phyloP scores from a whole-genome alignment of 345 rosid genomes.

The Aurinia saxatilis region DNA sequence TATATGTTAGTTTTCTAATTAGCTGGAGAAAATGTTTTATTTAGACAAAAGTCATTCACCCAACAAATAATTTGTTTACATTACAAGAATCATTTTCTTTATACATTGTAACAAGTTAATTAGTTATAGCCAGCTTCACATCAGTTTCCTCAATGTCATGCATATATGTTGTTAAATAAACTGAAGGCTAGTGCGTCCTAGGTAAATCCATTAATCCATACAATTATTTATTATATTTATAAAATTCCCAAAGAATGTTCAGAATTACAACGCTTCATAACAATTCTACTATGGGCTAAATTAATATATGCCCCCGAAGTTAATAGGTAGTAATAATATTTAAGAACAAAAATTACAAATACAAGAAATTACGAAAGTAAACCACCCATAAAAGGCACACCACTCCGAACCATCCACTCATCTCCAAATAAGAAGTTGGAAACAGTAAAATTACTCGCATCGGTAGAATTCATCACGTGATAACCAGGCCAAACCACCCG shows the following conservation, averaged over 20 bases:
- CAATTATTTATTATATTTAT: neutral
- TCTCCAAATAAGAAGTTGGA: conserved; percentile 56
- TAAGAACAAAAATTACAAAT: neutral
- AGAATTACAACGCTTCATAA: neutral
- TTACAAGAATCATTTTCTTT: too few species aligned
- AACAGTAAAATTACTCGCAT: conserved; percentile 68
- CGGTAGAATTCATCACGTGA: conserved; percentile 46
- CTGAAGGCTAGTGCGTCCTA: too few species aligned
- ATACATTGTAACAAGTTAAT: too few species aligned
- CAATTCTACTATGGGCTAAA: neutral
- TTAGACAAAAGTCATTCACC: too few species aligned
- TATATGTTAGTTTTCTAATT: too few species aligned
- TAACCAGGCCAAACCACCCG: conserved; percentile 75
- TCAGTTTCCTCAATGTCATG: too few species aligned
- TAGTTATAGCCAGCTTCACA: too few species aligned
- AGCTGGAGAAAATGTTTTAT: too few species aligned
- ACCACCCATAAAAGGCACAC: conserved; percentile 41
- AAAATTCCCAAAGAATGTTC: neutral
- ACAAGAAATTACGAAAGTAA: conserved; percentile 12
- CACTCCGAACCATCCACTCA: conserved; percentile 58
- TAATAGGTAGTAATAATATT: neutral
- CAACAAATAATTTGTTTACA: too few species aligned
- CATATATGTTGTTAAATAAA: too few species aligned
- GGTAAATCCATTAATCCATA: too few species aligned
- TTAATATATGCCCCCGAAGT: neutral